Base-by-base conservation (phyloP, 73 alveolate species). In the Halteria grandinella region DNA sequence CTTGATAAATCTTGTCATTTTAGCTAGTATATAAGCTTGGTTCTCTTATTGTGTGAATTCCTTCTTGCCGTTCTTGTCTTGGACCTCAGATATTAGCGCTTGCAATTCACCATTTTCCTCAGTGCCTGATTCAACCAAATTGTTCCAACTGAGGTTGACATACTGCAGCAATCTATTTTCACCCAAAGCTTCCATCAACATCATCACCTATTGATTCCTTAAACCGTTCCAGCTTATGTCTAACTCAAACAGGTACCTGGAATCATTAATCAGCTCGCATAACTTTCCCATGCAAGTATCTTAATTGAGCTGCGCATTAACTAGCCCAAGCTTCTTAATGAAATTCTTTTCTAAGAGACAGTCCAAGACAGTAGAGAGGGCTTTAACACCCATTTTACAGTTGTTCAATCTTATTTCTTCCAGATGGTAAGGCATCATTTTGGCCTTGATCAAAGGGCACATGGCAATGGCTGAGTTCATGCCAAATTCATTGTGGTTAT, bases 191-290 rank as follows among this genome's bases (percentile, higher is more conserved):
- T 70, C 57, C 1, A 49, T 32, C 34, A 70, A 39, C 20, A 28
- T 33, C 1, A 49, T 5, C 17, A 70, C 5, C 23, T 21, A 4
- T n/a, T 49, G 17, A 6, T 69, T 69, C 18, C 28, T 45, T 2
- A 70, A 24, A 1, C 71, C 72, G 51, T 70, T 70, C 83, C 83
- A 70, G 20, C 62, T 32, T 15, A 70, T 70, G 51, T 70, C 83
- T n/a, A 70, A 41, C 10, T 70, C 83, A 2, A 59, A 48, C 10
- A 70, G 21, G 15, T 4, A 7, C 36, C 58, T 48, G 11, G 72
- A 28, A 25, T 28, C 4, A 48, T 50, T 2, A 6, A 70, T 11
- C 48, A 18, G 50, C 1, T 66, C 17, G 21, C 48, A 23, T 3
- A 70, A 47, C 17, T 21, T 3, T 48, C 51, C 50, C 25, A 70